A percentile compares a stretch with the other conserved stretches of the same genome.
Conservation (phyloP, 139 green algal species). For the Haematococcus lacustris region DNA sequence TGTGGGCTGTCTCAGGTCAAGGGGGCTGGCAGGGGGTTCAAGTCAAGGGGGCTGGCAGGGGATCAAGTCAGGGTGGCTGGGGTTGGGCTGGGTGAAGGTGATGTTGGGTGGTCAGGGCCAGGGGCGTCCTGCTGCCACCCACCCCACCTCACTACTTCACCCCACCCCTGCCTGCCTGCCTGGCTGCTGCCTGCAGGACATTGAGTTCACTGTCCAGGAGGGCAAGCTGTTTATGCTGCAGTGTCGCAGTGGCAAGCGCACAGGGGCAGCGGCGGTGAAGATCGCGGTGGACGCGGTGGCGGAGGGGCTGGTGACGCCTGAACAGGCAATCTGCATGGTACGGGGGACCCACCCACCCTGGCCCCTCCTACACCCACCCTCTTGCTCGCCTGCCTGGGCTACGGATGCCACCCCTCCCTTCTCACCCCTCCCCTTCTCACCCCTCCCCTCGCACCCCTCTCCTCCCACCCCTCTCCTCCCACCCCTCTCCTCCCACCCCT, state of each 20-base stretch:
- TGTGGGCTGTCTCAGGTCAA: too few species aligned
- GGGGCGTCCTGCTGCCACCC: too few species aligned
- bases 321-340: slow-evolving; percentile 55
- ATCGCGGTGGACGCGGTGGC: slow-evolving; percentile 72
- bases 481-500: too few species aligned
- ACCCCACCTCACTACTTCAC: background rate
- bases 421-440: too few species aligned
- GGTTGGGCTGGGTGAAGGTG: background rate
- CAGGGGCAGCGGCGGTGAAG: slow-evolving; percentile 59
- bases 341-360: too few species aligned
- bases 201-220: slow-evolving; percentile 87
- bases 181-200: slow-evolving; percentile 50
- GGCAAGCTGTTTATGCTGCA: slow-evolving; percentile 85
- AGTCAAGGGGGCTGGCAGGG: background rate
- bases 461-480: too few species aligned
- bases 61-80: background rate
- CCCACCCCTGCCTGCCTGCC: background rate
- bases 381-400: too few species aligned
- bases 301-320: slow-evolving; percentile 40
- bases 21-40: too few species aligned
- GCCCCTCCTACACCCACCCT: too few species aligned
- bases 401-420: too few species aligned
- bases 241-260: slow-evolving; percentile 77
- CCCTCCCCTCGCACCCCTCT: too few species aligned
- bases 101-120: too few species aligned